Base-by-base conservation (phyloP, 2,329 filamentous ascomycete genomes). In the Aureobasidium sp. region DNA sequence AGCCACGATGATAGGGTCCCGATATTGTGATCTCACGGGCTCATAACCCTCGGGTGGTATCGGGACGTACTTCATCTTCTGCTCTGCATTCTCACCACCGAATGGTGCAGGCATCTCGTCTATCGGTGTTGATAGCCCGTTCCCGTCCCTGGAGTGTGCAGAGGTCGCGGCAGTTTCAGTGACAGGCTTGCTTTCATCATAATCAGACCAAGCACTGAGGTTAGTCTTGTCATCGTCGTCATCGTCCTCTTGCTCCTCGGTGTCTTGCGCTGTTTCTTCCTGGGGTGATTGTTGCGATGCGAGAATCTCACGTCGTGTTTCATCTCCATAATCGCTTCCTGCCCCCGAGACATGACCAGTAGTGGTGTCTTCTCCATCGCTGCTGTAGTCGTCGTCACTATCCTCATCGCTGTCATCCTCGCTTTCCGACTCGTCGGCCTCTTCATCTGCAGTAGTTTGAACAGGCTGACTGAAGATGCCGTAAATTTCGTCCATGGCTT, bases 401-500 rank as follows among this genome's bases (percentile, higher is more conserved):
- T 91, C 87, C 65, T 88, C 80, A 31, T 83, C 82, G 61, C 79
- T 83, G 17, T 83, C 83, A 60, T 79, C 88, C 47, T 87, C 84
- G 60, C 87, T 85, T 15, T 90, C 85, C 2, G 79, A 79, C 25
- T 79, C 81, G 0, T 74, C 71, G 40, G 74, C 71, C 33, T 75
- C 74, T 1, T 76, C 71, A 19, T 74, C 73, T 35, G 65, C 68
- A 60, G 77, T 72, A 2, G 77, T 76, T 63, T 81, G 80, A 37
- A 93, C 73, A 1, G 94, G 93, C 61, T 94, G 89, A 69, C 94
- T 97, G 75, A 97, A 99, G 50, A 99, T 90, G 61, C 91, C 91
- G 69, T 97, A 97, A 57, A 99, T 96, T 67, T 99, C 94, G 67
- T 97, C 92, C 64, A 93, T 96, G 4, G 94, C 94, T 65, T 94